phyloP scores from a whole-genome alignment of 305 asterid genomes.

The Andrographis paniculata region DNA sequence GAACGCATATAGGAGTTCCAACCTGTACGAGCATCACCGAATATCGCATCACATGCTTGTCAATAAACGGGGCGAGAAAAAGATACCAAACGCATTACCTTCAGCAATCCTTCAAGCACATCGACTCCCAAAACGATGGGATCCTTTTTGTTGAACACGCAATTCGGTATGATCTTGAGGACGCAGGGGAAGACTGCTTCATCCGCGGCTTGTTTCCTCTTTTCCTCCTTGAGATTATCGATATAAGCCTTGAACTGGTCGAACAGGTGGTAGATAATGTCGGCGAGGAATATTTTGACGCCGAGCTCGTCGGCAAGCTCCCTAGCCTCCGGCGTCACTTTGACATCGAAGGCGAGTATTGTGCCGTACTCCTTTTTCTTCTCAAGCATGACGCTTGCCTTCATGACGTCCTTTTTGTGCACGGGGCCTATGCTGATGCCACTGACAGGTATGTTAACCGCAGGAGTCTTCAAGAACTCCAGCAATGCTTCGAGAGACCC shows the following conservation, averaged over 20 bases:
- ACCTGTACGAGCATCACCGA: slow-evolving; percentile 56
- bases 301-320: slow-evolving; percentile 92
- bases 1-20: slow-evolving; percentile 94
- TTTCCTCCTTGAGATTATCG: slow-evolving; percentile 91
- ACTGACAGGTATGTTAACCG: slow-evolving; percentile 90
- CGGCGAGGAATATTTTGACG: slow-evolving; percentile 80
- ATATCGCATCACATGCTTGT: too few relatives aligned
- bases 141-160: slow-evolving; percentile 87
- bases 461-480: slow-evolving; percentile 89
- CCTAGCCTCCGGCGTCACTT: slow-evolving; percentile 88
- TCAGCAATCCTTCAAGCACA: slow-evolving; percentile 68
- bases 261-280: slow-evolving; percentile 87
- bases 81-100: slow-evolving; percentile 46
- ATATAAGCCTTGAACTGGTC: slow-evolving; percentile 98
- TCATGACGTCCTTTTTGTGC: slow-evolving; percentile 95
- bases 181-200: slow-evolving; percentile 97
- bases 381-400: slow-evolving; percentile 98
- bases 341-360: slow-evolving; percentile 92
- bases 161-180: slow-evolving; percentile 78
- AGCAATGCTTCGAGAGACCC: slow-evolving; percentile 94
- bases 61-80: too few relatives aligned
- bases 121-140: slow-evolving; percentile 96
- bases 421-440: slow-evolving; percentile 96
- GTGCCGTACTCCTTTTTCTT: slow-evolving; percentile 92
- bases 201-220: slow-evolving; percentile 87